Conservation (phyloP, 306 rosid genomes). For the Crotalaria pallida region DNA sequence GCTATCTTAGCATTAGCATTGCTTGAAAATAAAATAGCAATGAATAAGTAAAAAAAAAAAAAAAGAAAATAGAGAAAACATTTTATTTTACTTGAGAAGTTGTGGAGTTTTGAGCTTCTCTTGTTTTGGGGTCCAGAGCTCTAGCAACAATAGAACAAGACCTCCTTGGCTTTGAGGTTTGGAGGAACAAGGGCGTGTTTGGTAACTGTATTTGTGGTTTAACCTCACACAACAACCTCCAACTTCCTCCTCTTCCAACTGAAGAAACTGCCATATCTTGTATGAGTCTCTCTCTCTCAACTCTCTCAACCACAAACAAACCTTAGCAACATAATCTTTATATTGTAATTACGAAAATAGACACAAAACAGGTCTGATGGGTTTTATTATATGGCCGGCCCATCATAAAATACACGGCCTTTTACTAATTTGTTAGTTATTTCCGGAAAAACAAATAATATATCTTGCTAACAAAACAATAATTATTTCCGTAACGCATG, state of each 20-base stretch:
- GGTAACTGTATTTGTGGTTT: background rate
- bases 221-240: background rate
- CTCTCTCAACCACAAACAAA: constrained; percentile 11
- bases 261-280: constrained; percentile 22
- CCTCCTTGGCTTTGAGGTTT: background rate
- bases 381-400: background rate
- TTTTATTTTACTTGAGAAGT: constrained; percentile 29
- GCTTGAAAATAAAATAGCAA: background rate
- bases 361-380: background rate
- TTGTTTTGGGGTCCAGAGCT: constrained; percentile 43
- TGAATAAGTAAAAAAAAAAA: background rate
- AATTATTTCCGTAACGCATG: too few relatives aligned
- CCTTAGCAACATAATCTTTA: background rate
- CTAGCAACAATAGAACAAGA: constrained; percentile 22
- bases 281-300: background rate
- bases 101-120: constrained; percentile 18
- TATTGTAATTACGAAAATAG: background rate
- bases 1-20: background rate
- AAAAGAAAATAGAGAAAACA: background rate
- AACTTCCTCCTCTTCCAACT: background rate
- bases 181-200: constrained; percentile 12
- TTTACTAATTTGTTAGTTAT: background rate
- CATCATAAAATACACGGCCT: background rate
- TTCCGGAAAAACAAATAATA: too few relatives aligned
- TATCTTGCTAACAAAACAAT: too few relatives aligned